Evolutionary conservation across 1,284 basidiomycete species (phyloP).

Genomic region (Ganoderma boninense): DNA sequence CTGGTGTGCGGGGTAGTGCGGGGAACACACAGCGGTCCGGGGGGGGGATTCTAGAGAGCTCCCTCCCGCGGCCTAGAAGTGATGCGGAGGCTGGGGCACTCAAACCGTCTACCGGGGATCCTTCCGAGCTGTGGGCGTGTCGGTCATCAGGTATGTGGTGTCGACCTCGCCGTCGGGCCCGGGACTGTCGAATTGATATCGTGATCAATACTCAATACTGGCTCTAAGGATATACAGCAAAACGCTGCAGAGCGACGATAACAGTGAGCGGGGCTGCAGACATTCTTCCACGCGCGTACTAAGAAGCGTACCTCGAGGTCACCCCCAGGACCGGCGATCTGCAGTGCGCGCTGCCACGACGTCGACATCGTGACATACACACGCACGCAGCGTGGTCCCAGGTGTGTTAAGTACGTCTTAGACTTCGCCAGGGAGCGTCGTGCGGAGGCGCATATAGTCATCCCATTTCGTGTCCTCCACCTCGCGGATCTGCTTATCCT

Average conservation of each 20-base stretch:
- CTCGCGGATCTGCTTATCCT: conserved; percentile 64
- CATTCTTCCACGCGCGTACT: no score
- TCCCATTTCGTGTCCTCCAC: conserved; percentile 59
- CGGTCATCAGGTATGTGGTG: background rate
- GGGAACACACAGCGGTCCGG: background rate
- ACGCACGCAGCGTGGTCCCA: background rate
- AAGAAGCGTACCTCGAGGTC: background rate
- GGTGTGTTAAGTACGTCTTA: background rate
- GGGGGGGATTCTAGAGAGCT: background rate
- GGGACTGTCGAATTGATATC: background rate
- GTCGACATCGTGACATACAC: background rate
- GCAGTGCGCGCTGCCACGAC: background rate
- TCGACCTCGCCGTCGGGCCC: background rate
- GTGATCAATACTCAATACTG: background rate
- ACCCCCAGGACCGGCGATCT: background rate
- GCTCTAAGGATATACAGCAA: background rate
- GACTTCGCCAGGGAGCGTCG: conserved; percentile 29
- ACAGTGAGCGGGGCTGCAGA: background rate
- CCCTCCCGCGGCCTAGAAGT: background rate
- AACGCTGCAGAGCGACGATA: background rate
- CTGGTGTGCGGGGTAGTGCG: background rate
- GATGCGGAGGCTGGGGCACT: background rate
- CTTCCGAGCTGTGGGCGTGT: background rate
- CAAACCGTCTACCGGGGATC: background rate
- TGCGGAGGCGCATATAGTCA: conserved; percentile 44